A percentile compares a stretch with the other conserved stretches of the same genome.
These are phyloP conservation scores for Passiflora organensis DNA, from an alignment of 345 rosid species.

Conservation along the genomic window DNA sequence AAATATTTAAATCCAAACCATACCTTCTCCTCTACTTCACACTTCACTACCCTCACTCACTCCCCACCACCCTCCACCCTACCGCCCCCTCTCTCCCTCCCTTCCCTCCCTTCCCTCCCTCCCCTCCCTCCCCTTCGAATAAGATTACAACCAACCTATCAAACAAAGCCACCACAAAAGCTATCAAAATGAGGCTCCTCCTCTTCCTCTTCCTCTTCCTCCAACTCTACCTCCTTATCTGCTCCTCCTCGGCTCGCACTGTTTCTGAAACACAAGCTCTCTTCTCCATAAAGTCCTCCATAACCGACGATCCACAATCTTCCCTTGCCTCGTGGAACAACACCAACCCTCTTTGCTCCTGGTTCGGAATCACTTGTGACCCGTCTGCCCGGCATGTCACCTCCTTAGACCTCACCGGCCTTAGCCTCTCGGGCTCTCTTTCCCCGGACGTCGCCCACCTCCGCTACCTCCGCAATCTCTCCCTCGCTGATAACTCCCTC, in stretches of 20 bases:
- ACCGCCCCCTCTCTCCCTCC: neutral
- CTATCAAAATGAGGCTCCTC: conserved; percentile 41
- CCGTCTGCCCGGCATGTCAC: conserved; percentile 50
- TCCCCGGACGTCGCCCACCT: conserved; percentile 56
- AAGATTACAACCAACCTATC: neutral
- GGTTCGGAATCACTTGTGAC: conserved; percentile 74
- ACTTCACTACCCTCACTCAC: conserved; percentile 5
- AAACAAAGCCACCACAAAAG: conserved; percentile 3
- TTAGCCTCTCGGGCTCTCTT: conserved; percentile 66
- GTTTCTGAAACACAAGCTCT: conserved; percentile 67
- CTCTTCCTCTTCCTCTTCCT: conserved; percentile 31
- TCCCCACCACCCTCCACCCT: neutral
- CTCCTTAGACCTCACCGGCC: conserved; percentile 53
- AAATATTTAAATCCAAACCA: conserved; percentile 26
- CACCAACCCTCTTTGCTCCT: conserved; percentile 46
- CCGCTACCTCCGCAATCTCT: conserved; percentile 52
- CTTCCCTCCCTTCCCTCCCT: conserved; percentile 1
- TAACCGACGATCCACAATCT: conserved; percentile 48
- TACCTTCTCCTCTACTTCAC: conserved; percentile 12
- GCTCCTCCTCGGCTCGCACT: conserved; percentile 21
- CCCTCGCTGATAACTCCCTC: conserved; percentile 51
- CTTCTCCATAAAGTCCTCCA: conserved; percentile 64
- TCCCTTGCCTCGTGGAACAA: conserved; percentile 64
- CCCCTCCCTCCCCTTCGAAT: neutral
- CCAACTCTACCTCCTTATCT: conserved; percentile 40